Evolutionary conservation across 805 yeast species (phyloP).

Genomic region (Ogataea nonfermentans): DNA sequence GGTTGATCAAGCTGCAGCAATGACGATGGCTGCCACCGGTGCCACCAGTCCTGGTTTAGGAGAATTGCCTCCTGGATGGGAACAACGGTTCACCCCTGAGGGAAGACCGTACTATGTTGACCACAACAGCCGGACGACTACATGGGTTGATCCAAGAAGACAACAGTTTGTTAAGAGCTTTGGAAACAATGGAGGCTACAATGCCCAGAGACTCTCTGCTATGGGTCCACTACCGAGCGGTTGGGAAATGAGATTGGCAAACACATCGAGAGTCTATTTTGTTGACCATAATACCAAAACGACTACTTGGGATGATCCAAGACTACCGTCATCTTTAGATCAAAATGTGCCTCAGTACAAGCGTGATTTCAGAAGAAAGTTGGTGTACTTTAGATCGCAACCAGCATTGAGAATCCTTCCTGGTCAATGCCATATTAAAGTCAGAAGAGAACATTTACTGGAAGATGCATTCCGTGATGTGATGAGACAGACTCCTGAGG

Average conservation of each 20-base stretch:
- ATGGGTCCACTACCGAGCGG: slow-evolving; percentile 98
- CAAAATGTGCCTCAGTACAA: slow-evolving; percentile 99
- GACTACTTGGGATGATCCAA: slow-evolving; percentile 99
- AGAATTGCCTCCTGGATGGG: slow-evolving; percentile 99
- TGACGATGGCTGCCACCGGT: slow-evolving; percentile 67
- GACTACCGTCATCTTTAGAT: slow-evolving; percentile 94
- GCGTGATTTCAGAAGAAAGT: slow-evolving; percentile 97
- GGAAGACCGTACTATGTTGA: slow-evolving; percentile 98
- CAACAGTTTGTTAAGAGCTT: slow-evolving; percentile 96
- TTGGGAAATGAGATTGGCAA: slow-evolving; percentile 99
- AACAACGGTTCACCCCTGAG: slow-evolving; percentile 95
- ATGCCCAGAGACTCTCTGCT: slow-evolving; percentile 97
- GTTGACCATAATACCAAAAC: slow-evolving; percentile 99
- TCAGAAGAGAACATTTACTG: slow-evolving; percentile 91
- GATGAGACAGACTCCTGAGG: slow-evolving; percentile 99
- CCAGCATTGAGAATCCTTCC: slow-evolving; percentile 96
- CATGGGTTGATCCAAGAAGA: slow-evolving; percentile 99
- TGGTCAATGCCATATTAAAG: slow-evolving; percentile 98
- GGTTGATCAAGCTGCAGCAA: slow-evolving; percentile 40
- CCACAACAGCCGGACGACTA: slow-evolving; percentile 98
- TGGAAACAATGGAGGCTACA: slow-evolving; percentile 88
- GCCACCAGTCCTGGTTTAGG: slow-evolving; percentile 95
- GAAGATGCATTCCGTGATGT: slow-evolving; percentile 98
- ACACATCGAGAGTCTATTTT: slow-evolving; percentile 96
- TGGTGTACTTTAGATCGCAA: slow-evolving; percentile 95